Percentiles rank a stretch among this genome's conserved stretches.
Evolutionary conservation across 1,139 yeast genomes (phyloP).

Genomic region (Zygoascus meyerae): DNA sequence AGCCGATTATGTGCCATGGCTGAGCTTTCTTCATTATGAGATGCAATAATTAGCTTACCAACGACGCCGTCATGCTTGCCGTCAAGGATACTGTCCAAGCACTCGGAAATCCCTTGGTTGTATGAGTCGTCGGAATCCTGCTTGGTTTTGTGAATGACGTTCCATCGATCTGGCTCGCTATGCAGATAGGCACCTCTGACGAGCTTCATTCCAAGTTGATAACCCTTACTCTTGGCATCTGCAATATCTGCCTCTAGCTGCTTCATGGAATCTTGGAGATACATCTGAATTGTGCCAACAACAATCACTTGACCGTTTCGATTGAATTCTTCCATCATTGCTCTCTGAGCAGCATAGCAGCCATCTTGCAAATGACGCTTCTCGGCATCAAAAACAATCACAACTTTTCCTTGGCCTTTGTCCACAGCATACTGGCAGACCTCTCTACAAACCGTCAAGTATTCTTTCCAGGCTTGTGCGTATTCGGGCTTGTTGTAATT

Average conservation of each 20-base stretch:
- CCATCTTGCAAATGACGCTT: conserved; percentile 83
- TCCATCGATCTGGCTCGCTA: conserved; percentile 65
- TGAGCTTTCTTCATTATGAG: conserved; percentile 83
- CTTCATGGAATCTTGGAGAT: conserved; percentile 63
- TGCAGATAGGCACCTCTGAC: conserved; percentile 98
- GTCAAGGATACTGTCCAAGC: conserved; percentile 55
- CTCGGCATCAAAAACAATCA: conserved; percentile 90
- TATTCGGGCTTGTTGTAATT: conserved; percentile 54
- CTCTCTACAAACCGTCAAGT: conserved; percentile 61
- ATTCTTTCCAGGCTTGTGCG: conserved; percentile 49
- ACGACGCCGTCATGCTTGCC: conserved; percentile 45
- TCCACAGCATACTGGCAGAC: conserved; percentile 60
- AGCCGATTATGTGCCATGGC: conserved; percentile 60
- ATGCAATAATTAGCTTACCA: conserved; percentile 87
- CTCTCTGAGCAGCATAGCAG: conserved; percentile 84
- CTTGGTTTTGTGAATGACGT: conserved; percentile 69
- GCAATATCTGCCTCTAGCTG: conserved; percentile 59
- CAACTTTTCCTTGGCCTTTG: conserved; percentile 74
- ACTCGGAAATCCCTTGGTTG: conserved; percentile 60
- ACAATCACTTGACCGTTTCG: conserved; percentile 53
- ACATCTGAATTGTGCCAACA: conserved; percentile 93
- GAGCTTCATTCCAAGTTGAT: conserved; percentile 79
- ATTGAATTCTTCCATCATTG: conserved; percentile 71
- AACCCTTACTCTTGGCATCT: conserved; percentile 54
- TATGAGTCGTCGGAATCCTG: conserved; percentile 71